Base-by-base conservation (phyloP, 2,329 filamentous ascomycete species). In the Colletotrichum trifolii region DNA sequence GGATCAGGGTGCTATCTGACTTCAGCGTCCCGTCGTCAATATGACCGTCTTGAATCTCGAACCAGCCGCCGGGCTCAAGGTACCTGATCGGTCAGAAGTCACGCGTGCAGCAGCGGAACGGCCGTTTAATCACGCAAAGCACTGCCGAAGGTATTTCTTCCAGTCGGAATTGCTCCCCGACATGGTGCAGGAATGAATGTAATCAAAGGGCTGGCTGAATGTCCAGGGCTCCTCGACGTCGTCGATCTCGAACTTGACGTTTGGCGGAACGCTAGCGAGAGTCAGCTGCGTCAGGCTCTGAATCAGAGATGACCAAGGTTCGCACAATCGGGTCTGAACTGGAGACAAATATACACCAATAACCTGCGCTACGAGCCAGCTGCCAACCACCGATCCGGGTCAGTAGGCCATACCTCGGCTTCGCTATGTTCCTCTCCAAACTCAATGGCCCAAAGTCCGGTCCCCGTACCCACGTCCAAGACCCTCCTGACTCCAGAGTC, bases 401-500 rank as follows among this genome's bases (percentile, higher is more conserved):
- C 15, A 10, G 15, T 17, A 9, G 5, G 4, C 8, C 12, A 7
- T 54, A 70, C 76, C 66, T 76, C 60, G 7, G 76, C 64, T 12
- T 75, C 70, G 0, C 77, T 74, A n/a, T 76, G 72, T 4, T 71
- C 68, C 35, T 75, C 74, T 68, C 70, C 80, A 67, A 82, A 79
- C 54, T 84, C 82, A 8, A 84, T 78, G 2, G 77, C 76, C 78
- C 79, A 81, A 9, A 75, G 68, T 11, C 81, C 82, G 7, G 82
- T 84, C 0, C 82, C 82, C 1, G 81, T 83, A 11, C 82, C 82
- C 36, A 82, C 69, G 69, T 85, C 83, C 1, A 85, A 73, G 6
- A 79, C 73, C 3, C 71, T 74, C 5, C 66, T 49, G 11, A 73
- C 49, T 1, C 63, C 68, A 4, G 48, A 70, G 10, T 71, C 60